Base-by-base conservation (phyloP, 129 eudicot genomes). In the Chrysanthemum seticuspe region DNA sequence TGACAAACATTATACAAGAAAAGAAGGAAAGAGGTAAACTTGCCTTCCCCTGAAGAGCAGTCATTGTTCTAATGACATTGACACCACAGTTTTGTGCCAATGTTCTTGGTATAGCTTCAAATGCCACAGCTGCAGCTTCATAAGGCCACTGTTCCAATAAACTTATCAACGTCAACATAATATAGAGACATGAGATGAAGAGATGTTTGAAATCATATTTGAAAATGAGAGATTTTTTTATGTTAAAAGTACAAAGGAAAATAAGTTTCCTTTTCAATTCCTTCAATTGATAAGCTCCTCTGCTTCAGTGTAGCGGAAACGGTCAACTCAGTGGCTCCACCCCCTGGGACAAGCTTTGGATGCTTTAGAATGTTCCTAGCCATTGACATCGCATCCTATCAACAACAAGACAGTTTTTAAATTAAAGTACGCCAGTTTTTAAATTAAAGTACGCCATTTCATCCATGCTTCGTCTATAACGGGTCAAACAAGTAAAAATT, bases 311-410 rank as follows among this genome's bases (percentile, higher is more conserved):
- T 86, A 54, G 96, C 97, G 23, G 97, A 91, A 23, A 88, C 88
- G 62, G 97, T 91, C 64, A 91, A 67, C 84, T 92, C 96, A 4
- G 98, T 89, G 10, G 91, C 98, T 6, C 98, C 98, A 40, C 96
- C 98, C 70, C 98, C 98, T 60, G 98, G 98, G 74, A 89, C 90
- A 78, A 92, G 98, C 73, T 89, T 92, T 12, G 98, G 98, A 79
- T 92, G 92, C 72, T 89, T 92, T 51, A 87, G 74, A 27, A 92
- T 92, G 85, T 92, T 92, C 67, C 96, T 89, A 66, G 96, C 95
- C 44, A 92, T 96, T 47, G 88, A 87, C 98, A 92, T 87, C 1
- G 98, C 98, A 71, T 92, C 98, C 98, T 92, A 84, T 44, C 48
- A 72, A 73, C 29, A 36, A 68, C 11, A 62, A 62, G 59, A 49